phyloP scores from a whole-genome alignment of 2,329 filamentous ascomycete genomes.

The Sporothrix variecibatus region DNA sequence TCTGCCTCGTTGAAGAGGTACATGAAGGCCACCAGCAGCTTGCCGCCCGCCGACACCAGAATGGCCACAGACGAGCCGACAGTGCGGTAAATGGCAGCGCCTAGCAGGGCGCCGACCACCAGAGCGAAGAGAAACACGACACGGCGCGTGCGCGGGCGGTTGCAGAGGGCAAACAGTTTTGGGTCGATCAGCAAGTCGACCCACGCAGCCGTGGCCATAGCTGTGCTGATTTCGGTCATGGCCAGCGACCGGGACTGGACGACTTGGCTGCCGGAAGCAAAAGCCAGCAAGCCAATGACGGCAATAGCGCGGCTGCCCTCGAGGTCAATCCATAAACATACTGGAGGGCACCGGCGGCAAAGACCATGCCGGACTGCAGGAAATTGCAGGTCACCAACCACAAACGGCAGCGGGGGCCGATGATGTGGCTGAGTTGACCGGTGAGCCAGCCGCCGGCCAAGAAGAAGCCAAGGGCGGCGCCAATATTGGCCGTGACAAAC shows the following conservation, averaged over 20 bases:
- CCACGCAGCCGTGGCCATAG: conserved; percentile 66
- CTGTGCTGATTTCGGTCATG: conserved; percentile 64
- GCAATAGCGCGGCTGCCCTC: conserved; percentile 44
- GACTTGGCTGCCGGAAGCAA: conserved; percentile 60
- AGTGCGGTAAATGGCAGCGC: conserved; percentile 51
- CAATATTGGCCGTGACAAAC: conserved; percentile 58
- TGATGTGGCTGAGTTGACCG: conserved; percentile 57
- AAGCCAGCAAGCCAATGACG: conserved; percentile 55
- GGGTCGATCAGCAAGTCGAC: conserved; percentile 61
- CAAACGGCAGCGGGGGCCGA: conserved; percentile 52
- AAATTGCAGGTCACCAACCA: conserved; percentile 59
- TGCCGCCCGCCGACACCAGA: conserved; percentile 48
- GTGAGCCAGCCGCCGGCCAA: conserved; percentile 56
- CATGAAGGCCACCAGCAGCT: conserved; percentile 48
- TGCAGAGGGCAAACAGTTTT: conserved; percentile 48
- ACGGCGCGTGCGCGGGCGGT: conserved; percentile 53
- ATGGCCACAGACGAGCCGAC: conserved; percentile 48
- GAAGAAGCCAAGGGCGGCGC: conserved; percentile 57
- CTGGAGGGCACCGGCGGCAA: conserved; percentile 54
- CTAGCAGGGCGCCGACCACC: conserved; percentile 51
- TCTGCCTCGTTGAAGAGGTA: conserved; percentile 47
- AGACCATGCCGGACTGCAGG: conserved; percentile 57
- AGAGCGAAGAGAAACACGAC: conserved; percentile 52
- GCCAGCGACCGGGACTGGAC: conserved; percentile 56
- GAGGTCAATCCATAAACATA: conserved; percentile 42